Evolutionary conservation across 2,329 filamentous ascomycete genomes (phyloP).

Genomic region (Hymenoscyphus repandus): DNA sequence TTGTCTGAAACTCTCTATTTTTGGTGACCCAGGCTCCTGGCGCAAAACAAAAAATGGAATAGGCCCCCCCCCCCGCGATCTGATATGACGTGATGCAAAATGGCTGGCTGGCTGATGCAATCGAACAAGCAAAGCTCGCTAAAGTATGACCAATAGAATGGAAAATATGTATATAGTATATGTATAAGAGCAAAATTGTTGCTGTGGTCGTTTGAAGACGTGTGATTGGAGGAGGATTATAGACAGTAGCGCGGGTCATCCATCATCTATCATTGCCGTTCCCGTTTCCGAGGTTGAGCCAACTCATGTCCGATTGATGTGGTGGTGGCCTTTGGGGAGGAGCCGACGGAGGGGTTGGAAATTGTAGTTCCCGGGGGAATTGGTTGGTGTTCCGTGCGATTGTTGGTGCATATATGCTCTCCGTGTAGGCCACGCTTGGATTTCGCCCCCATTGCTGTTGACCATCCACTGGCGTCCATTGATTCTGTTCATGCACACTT

Average conservation of each 20-base stretch:
- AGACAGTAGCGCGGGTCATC: not conserved
- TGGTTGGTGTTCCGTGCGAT: conserved; percentile 31
- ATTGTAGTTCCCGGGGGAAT: conserved; percentile 13
- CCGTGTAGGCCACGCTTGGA: conserved; percentile 33
- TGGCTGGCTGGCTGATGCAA: not conserved
- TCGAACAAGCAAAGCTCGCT: not conserved
- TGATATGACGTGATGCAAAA: not conserved
- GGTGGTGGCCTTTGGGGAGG: conserved; percentile 9
- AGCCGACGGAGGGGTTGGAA: conserved; percentile 15
- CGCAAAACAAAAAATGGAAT: not conserved
- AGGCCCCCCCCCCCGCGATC: not conserved
- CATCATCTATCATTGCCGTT: not conserved
- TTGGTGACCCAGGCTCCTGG: too few species aligned
- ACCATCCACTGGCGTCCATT: conserved; percentile 27
- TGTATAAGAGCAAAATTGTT: not conserved
- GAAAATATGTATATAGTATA: conserved; percentile 1
- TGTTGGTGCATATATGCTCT: conserved; percentile 39
- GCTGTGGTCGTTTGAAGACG: not conserved
- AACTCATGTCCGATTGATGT: conserved; percentile 65
- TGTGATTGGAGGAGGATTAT: not conserved
- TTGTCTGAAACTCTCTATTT: too few species aligned
- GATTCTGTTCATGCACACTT: conserved; percentile 38
- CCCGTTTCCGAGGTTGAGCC: conserved; percentile 60
- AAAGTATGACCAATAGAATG: not conserved
- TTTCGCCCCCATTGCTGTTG: conserved; percentile 44